These are phyloP conservation scores for Thermothelomyces thermophilus DNA, from an alignment of 2,329 filamentous ascomycete genomes.

Conservation along the genomic window DNA sequence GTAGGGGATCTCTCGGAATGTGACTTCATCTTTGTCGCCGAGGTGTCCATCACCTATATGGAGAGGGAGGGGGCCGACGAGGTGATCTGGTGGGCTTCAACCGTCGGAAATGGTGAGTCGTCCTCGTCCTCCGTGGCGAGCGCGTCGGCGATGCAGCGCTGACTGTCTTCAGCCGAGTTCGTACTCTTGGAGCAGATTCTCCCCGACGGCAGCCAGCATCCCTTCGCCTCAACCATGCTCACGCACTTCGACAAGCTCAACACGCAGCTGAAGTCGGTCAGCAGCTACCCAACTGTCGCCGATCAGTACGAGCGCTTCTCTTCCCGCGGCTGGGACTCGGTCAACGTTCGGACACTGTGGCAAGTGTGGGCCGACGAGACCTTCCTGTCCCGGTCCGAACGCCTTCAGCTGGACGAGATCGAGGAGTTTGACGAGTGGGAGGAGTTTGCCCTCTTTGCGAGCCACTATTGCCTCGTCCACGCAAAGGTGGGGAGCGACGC, in stretches of 20 bases:
- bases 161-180: constrained; percentile 55
- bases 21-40: constrained; percentile 72
- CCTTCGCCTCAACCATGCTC: constrained; percentile 83
- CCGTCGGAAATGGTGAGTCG: constrained; percentile 56
- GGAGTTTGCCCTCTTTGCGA: constrained; percentile 77
- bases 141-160: neutral
- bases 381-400: constrained; percentile 57
- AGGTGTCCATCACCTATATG: constrained; percentile 92
- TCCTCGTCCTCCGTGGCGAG: neutral
- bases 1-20: constrained; percentile 49
- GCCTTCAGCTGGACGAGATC: constrained; percentile 56
- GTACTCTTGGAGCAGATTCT: constrained; percentile 82
- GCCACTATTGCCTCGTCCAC: constrained; percentile 75
- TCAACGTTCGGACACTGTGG: constrained; percentile 67
- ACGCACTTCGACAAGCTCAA: constrained; percentile 74
- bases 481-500: constrained; percentile 41
- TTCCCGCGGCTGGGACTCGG: constrained; percentile 58
- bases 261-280: constrained; percentile 68
- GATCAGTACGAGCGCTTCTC: constrained; percentile 64
- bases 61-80: constrained; percentile 63
- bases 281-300: constrained; percentile 59
- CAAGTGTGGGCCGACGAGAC: constrained; percentile 66
- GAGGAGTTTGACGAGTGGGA: constrained; percentile 97
- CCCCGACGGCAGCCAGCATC: constrained; percentile 68
- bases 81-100: constrained; percentile 72